phyloP scores from a whole-genome alignment of 1,284 basidiomycete species.

The Ganoderma resinaceum region DNA sequence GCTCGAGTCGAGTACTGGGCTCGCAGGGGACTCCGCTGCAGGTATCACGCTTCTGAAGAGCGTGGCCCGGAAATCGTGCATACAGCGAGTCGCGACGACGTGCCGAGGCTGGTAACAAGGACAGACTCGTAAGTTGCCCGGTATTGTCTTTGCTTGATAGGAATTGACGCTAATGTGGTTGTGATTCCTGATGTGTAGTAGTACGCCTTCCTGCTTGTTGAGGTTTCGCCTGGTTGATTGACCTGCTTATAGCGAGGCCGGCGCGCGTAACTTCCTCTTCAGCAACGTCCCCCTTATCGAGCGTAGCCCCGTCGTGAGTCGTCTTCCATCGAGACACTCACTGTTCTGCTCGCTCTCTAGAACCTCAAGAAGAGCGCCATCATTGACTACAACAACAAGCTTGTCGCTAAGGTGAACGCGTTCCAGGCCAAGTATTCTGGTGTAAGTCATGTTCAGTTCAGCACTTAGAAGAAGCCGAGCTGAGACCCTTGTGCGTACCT shows the following conservation, averaged over 20 bases:
- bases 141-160: too few species aligned
- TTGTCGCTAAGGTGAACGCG: neutral
- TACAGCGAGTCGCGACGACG: too few species aligned
- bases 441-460: neutral
- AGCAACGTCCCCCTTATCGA: slow-evolving; percentile 55
- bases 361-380: neutral
- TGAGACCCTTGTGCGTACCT: neutral
- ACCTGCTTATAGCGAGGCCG: slow-evolving; percentile 43
- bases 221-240: too few species aligned
- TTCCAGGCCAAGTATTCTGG: neutral
- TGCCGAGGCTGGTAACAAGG: too few species aligned
- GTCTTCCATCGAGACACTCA: neutral
- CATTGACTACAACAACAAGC: neutral
- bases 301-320: neutral
- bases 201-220: too few species aligned
- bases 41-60: too few species aligned
- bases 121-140: too few species aligned
- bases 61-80: too few species aligned
- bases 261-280: slow-evolving; percentile 65
- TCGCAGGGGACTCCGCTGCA: too few species aligned
- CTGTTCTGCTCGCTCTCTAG: neutral
- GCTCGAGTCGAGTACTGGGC: too few species aligned
- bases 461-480: neutral
- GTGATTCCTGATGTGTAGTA: too few species aligned
- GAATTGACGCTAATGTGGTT: too few species aligned